Conservation (phyloP, 352 stramenopile genomes). For the Pseudoperonospora humuli region DNA sequence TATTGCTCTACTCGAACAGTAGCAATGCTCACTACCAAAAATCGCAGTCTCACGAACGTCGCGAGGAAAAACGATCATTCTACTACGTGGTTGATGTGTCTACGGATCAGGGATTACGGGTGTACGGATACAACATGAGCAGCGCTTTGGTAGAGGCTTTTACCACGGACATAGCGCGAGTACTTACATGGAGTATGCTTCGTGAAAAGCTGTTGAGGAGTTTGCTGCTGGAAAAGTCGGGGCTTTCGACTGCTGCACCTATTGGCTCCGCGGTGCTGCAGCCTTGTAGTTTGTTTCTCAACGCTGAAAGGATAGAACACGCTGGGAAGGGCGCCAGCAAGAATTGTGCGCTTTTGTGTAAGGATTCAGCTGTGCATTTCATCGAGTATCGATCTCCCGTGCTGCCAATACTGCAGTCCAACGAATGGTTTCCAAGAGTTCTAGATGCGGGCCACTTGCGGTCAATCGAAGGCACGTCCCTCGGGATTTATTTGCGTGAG, state of each 20-base stretch:
- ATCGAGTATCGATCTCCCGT: constrained; percentile 45
- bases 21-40: constrained; percentile 12
- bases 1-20: constrained; percentile 39
- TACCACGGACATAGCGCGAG: constrained; percentile 37
- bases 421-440: constrained; percentile 34
- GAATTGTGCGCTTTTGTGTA: constrained; percentile 26
- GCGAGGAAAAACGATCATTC: constrained; percentile 46
- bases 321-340: constrained; percentile 30
- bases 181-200: constrained; percentile 69
- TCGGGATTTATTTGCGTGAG: constrained; percentile 53
- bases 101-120: constrained; percentile 35
- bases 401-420: constrained; percentile 37
- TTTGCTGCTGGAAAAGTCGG: constrained; percentile 55
- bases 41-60: constrained; percentile 1
- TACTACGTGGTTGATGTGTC: constrained; percentile 75
- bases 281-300: constrained; percentile 39
- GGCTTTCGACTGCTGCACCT: constrained; percentile 37
- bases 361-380: constrained; percentile 49
- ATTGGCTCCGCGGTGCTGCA: constrained; percentile 48
- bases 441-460: constrained; percentile 36
- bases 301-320: constrained; percentile 22
- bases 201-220: constrained; percentile 51
- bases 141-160: constrained; percentile 47
- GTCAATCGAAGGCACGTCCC: constrained; percentile 37
- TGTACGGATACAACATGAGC: constrained; percentile 81